These are phyloP conservation scores for Monilinia aucupariae DNA, from an alignment of 2,329 filamentous ascomycete species.

Conservation along the genomic window DNA sequence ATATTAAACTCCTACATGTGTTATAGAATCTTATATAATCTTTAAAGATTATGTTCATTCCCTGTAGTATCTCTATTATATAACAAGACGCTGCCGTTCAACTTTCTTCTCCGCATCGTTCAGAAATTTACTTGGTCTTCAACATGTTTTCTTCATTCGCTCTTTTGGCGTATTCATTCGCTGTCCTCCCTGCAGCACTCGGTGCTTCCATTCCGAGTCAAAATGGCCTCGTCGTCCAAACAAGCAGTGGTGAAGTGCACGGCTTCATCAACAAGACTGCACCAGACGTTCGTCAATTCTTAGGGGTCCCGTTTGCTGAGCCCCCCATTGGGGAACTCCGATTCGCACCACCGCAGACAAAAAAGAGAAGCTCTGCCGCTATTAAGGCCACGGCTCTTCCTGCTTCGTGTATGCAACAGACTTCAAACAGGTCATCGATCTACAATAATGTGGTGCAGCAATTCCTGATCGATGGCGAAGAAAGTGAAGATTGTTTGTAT, in stretches of 20 bases:
- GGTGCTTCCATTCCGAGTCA: neutral
- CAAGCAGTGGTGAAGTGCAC: constrained; percentile 19
- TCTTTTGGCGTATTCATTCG: neutral
- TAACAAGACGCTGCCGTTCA: neutral
- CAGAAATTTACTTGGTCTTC: neutral
- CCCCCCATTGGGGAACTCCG: constrained; percentile 37
- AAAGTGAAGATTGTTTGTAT: constrained; percentile 36
- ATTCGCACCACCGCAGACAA: constrained; percentile 34
- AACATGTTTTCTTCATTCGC: too few species aligned
- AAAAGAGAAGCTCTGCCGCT: constrained; percentile 4
- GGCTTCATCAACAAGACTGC: constrained; percentile 21
- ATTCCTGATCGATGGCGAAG: neutral
- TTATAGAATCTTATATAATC: too few species aligned
- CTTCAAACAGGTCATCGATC: constrained; percentile 14
- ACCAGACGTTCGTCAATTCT: constrained; percentile 33
- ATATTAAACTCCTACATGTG: too few species aligned
- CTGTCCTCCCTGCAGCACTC: neutral
- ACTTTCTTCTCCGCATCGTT: neutral
- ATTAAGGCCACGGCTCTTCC: constrained; percentile 23
- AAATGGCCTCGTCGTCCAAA: constrained; percentile 18
- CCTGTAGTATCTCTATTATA: neutral
- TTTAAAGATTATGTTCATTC: too few species aligned
- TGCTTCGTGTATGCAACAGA: constrained; percentile 24
- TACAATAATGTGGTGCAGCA: constrained; percentile 14
- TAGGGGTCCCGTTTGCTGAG: constrained; percentile 39